Percentiles rank a stretch among this genome's conserved stretches.
phyloP scores from a whole-genome alignment of 2,329 filamentous ascomycete genomes.

The Clonostachys sp. region DNA sequence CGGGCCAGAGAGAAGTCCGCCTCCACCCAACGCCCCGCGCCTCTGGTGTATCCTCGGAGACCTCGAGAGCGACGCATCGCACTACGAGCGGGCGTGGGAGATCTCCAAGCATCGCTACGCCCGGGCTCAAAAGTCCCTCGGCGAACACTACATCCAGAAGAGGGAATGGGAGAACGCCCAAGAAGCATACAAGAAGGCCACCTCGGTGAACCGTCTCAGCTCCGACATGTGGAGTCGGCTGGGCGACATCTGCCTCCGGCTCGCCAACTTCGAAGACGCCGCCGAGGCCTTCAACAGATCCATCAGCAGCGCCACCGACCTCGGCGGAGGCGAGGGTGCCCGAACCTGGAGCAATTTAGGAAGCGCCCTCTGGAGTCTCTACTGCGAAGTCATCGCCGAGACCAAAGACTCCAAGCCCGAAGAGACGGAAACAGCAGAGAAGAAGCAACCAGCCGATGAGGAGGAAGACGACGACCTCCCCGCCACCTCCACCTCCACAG shows the following conservation, averaged over 20 bases:
- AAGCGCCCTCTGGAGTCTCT: slow-evolving; percentile 71
- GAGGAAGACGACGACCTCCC: slow-evolving; percentile 20
- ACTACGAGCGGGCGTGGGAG: slow-evolving; percentile 86
- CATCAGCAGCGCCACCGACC: slow-evolving; percentile 57
- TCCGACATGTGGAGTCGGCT: slow-evolving; percentile 84
- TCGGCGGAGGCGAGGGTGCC: slow-evolving; percentile 79
- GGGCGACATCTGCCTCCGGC: slow-evolving; percentile 80
- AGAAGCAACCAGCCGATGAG: slow-evolving; percentile 7
- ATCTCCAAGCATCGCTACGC: slow-evolving; percentile 78
- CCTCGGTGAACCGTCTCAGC: slow-evolving; percentile 76
- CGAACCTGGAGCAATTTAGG: slow-evolving; percentile 95
- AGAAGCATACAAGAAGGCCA: slow-evolving; percentile 72
- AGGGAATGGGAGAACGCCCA: slow-evolving; percentile 66
- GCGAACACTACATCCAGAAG: slow-evolving; percentile 66
- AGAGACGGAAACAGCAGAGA: slow-evolving; percentile 6
- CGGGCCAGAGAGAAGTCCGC: slow-evolving; percentile 62
- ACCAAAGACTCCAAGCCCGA: slow-evolving; percentile 16
- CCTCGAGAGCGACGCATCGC: slow-evolving; percentile 66
- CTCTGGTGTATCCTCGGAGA: slow-evolving; percentile 94
- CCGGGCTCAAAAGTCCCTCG: slow-evolving; percentile 82
- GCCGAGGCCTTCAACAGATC: slow-evolving; percentile 79
- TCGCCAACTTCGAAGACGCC: slow-evolving; percentile 72
- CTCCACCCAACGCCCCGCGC: slow-evolving; percentile 78
- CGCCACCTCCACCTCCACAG: not conserved
- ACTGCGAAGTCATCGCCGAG: slow-evolving; percentile 41